Conservation (phyloP, 768 basidiomycete genomes). For the Russula olivacea region DNA sequence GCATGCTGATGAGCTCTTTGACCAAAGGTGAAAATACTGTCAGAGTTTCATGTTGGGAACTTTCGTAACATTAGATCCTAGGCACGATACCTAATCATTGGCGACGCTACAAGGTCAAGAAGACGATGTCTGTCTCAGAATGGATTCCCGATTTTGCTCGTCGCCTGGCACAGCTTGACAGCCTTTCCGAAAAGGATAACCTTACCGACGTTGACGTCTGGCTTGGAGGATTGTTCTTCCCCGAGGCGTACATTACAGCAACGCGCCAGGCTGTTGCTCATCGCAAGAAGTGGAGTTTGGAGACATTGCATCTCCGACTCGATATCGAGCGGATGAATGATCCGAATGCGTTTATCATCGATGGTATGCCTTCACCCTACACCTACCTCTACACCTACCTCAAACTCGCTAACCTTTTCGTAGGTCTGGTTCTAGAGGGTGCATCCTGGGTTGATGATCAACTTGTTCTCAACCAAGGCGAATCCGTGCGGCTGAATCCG, state of each 20-base stretch:
- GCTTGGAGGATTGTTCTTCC: constrained; percentile 94
- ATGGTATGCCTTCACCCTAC: constrained; percentile 54
- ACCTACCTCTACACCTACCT: constrained; percentile 1
- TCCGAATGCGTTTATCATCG: constrained; percentile 75
- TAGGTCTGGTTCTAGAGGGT: constrained; percentile 84
- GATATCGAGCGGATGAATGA: constrained; percentile 79
- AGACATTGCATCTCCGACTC: constrained; percentile 73
- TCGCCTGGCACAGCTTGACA: constrained; percentile 78
- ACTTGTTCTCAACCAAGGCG: constrained; percentile 80
- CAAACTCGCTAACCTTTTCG: constrained; percentile 16
- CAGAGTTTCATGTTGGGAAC: constrained; percentile 8
- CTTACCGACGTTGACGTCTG: constrained; percentile 73
- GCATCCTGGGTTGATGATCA: constrained; percentile 66
- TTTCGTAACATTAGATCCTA: constrained; percentile 32
- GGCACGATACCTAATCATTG: constrained; percentile 86
- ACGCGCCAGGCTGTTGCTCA: constrained; percentile 96
- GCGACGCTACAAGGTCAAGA: constrained; percentile 83
- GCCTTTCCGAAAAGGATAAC: constrained; percentile 57
- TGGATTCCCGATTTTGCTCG: constrained; percentile 82
- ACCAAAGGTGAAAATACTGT: constrained; percentile 63
- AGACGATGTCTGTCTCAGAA: constrained; percentile 70
- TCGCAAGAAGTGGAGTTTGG: constrained; percentile 85
- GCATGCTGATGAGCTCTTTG: constrained; percentile 82
- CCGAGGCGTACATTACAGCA: constrained; percentile 93
- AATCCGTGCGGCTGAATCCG: constrained; percentile 67